Evolutionary conservation across 108 stramenopile genomes (phyloP).

Genomic region (Stephanodiscus triporus): DNA sequence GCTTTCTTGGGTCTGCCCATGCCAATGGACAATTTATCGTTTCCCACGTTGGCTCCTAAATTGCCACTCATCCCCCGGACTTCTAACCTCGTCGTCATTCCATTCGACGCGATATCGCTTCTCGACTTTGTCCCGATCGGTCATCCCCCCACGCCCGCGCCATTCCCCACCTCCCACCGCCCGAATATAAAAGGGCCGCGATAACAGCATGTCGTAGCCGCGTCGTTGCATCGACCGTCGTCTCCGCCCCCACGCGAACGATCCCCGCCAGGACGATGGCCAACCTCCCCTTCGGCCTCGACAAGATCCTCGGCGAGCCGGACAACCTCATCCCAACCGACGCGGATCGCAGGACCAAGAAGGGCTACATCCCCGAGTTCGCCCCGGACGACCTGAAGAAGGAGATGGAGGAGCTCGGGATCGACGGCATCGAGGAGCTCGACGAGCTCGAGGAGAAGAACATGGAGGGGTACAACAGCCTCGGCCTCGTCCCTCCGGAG

Average conservation of each 20-base stretch:
- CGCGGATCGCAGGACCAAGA: slow-evolving; percentile 64
- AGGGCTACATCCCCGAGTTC: slow-evolving; percentile 75
- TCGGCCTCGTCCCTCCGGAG: slow-evolving; percentile 88
- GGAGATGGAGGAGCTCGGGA: slow-evolving; percentile 87
- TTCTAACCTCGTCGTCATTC: not conserved
- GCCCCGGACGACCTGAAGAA: slow-evolving; percentile 68
- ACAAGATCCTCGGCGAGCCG: slow-evolving; percentile 83
- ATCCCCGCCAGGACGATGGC: slow-evolving; percentile 36
- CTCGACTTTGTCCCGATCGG: not conserved
- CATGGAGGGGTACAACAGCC: slow-evolving; percentile 87
- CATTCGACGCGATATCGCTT: too few relatives aligned
- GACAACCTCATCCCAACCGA: slow-evolving; percentile 88
- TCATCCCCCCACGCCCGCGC: not conserved
- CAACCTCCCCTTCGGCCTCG: slow-evolving; percentile 81
- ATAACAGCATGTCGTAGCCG: slow-evolving; percentile 15
- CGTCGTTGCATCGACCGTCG: slow-evolving; percentile 8
- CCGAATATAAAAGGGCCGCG: not conserved
- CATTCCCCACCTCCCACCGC: not conserved
- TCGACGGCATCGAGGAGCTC: slow-evolving; percentile 82
- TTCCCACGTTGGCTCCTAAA: not conserved
- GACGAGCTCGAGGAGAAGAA: slow-evolving; percentile 87
- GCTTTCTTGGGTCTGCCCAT: not conserved
- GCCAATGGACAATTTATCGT: not conserved
- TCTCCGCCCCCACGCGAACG: slow-evolving; percentile 20
- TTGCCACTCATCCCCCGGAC: not conserved